Conservation (phyloP, 495 filamentous ascomycete genomes). For the Penicillium diatomitis region DNA sequence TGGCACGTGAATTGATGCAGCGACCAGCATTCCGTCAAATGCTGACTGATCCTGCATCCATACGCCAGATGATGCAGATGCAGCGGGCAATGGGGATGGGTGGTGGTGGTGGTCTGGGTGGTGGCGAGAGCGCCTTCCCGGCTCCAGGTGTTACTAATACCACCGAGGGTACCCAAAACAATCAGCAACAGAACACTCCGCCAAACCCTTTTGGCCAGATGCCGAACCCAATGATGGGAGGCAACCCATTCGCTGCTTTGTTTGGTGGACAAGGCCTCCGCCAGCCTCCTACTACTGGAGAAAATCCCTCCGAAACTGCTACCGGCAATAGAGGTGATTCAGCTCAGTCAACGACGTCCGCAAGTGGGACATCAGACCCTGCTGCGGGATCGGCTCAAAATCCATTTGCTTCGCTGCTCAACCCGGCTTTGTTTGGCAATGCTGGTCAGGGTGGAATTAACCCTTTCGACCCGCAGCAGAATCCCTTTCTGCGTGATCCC, state of each 20-base stretch:
- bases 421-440: constrained; percentile 31
- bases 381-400: constrained; percentile 33
- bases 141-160: constrained; percentile 84
- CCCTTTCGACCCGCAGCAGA: constrained; percentile 39
- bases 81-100: constrained; percentile 58
- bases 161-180: constrained; percentile 33
- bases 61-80: constrained; percentile 73
- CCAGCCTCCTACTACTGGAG: constrained; percentile 18
- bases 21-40: constrained; percentile 82
- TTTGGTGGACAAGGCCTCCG: constrained; percentile 36
- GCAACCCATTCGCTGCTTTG: constrained; percentile 67
- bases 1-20: constrained; percentile 72
- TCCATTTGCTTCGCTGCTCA: constrained; percentile 46
- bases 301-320: constrained; percentile 13
- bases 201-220: constrained; percentile 32
- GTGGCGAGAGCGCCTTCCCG: constrained; percentile 56
- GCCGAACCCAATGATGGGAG: constrained; percentile 14
- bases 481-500: constrained; percentile 42
- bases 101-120: constrained; percentile 40
- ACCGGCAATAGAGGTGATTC: constrained; percentile 12
- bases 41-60: constrained; percentile 85
- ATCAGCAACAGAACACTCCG: constrained; percentile 28
- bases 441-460: constrained; percentile 27
- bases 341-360: constrained; percentile 14
- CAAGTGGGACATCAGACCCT: constrained; percentile 18